phyloP scores from a whole-genome alignment of 2,329 filamentous ascomycete species.

The Cladosporium sp. region DNA sequence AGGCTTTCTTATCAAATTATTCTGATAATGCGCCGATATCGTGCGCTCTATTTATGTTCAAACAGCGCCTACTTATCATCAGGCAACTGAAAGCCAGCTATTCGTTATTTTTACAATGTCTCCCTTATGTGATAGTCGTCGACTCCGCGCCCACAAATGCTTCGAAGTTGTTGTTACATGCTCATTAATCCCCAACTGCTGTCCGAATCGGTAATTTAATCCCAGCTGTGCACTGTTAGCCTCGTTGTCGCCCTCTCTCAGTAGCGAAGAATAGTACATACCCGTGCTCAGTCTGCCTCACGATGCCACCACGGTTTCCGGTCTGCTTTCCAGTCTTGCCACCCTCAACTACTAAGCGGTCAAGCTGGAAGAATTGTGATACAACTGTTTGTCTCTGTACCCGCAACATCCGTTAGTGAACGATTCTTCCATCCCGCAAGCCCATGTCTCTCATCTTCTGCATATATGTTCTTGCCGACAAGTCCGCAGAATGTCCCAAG shows the following conservation, averaged over 20 bases:
- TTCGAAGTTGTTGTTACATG: conserved; percentile 7
- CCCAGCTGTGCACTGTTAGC: conserved; percentile 3
- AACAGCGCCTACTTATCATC: not conserved
- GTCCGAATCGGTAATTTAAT: not conserved
- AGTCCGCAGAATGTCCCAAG: not conserved
- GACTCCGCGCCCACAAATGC: not conserved
- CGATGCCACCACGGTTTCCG: conserved; percentile 61
- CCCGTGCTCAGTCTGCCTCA: conserved; percentile 76
- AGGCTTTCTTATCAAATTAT: not conserved
- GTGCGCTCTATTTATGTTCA: not conserved
- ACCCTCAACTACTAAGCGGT: conserved; percentile 87
- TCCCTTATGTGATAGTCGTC: not conserved
- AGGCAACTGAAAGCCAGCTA: not conserved
- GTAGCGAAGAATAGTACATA: conserved; percentile 40
- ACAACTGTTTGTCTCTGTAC: conserved; percentile 86
- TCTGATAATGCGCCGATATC: not conserved
- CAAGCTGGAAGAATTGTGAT: conserved; percentile 90
- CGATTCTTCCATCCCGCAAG: not conserved
- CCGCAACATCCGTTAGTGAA: conserved; percentile 33
- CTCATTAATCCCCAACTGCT: not conserved
- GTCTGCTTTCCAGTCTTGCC: conserved; percentile 73
- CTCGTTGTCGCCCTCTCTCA: not conserved
- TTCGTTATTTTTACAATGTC: not conserved
- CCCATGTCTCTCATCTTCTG: not conserved
- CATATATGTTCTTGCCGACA: not conserved